Evolutionary conservation across 768 basidiomycete genomes (phyloP), one percentile per base, ranked within the genome.

Genomic region (Agaricus sinodeliciosus): DNA sequence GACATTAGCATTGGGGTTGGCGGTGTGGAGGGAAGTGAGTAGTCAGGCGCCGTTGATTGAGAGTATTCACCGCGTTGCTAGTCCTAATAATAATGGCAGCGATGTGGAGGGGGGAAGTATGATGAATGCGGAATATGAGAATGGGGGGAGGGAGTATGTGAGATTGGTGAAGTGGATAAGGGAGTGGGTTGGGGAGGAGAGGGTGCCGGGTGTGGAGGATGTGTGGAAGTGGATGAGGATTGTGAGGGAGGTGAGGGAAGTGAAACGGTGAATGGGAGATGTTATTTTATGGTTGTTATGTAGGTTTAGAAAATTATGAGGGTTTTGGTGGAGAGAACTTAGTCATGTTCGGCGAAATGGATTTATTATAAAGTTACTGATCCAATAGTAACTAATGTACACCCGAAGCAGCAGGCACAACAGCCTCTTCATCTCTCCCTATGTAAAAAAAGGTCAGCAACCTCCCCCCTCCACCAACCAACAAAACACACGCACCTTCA

Each of bases 381-480:
- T 37, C 47, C 35, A 13, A 36, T 54, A 42, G 5, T 48, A 31
- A 35, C 47, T 57, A 60, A 51, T 56, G 55, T 22, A 77, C 66
- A 35, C 80, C 81, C 41, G 82, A 78, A 43, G 85, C 85, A 56
- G 85, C 88, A 12, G 89, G 87, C 41, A 78, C 65, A 52, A 84
- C 69, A 18, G 79, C 82, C 51, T 87, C 75, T 69, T 90, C 88
- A 60, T 90, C 88, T 62, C 85, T 76, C 49, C 89, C 88, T 90
- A 56, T 45, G 49, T 16, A 3, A 57, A 43, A 51, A 44, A 45
- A 48, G 15, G 28, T 45, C 26, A 34, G 39, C 16, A 43, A 44
- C 50, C 34, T 11, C 28, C 5, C 3, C 5, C 34, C 34, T 9
- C 4, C 34, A 2, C 22, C 48, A 48, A 48, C 7, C 16, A 22